A percentile compares a stretch with the other conserved stretches of the same genome.
Evolutionary conservation across 306 rosid species (phyloP).

Genomic region (Cucumis hystrix): DNA sequence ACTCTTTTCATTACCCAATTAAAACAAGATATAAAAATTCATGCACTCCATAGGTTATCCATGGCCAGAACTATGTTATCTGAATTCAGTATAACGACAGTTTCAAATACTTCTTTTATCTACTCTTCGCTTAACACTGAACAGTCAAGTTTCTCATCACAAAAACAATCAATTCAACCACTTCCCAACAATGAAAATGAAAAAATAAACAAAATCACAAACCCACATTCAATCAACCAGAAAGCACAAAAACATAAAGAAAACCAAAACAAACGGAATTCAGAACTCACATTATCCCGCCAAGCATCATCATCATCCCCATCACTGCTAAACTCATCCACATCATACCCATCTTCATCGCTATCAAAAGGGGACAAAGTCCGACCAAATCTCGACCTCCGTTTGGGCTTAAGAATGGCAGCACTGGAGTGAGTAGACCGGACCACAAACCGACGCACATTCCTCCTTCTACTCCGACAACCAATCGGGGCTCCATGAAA

Average conservation of each 20-base stretch:
- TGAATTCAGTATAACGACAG: background rate
- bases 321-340: constrained; percentile 6
- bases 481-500: background rate
- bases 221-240: background rate
- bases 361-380: constrained; percentile 32
- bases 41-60: background rate
- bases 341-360: constrained; percentile 28
- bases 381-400: constrained; percentile 44
- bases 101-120: background rate
- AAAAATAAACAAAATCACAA: background rate
- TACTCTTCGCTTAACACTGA: background rate
- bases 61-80: background rate
- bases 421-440: constrained; percentile 72
- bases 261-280: background rate
- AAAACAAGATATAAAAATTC: background rate
- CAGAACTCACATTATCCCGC: constrained; percentile 43
- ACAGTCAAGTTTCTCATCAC: background rate
- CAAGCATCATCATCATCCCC: constrained; percentile 18
- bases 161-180: background rate
- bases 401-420: constrained; percentile 53
- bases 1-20: background rate
- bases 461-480: constrained; percentile 1
- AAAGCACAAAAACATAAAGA: background rate
- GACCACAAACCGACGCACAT: constrained; percentile 22
- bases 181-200: background rate